Evolutionary conservation across 305 asterid species (phyloP).

Genomic region (Caryopteris hybrid): DNA sequence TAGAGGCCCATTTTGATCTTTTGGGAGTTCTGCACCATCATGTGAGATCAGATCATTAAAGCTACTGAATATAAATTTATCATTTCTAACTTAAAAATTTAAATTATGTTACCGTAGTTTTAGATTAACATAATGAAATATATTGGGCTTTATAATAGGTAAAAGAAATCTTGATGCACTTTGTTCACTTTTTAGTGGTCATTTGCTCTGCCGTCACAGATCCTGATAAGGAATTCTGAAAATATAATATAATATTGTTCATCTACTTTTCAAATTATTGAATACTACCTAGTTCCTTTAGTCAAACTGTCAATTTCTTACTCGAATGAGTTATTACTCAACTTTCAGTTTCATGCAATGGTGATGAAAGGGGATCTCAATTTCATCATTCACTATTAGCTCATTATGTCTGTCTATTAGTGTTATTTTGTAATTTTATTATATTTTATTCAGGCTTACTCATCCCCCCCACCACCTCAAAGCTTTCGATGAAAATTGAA

Average conservation of each 20-base stretch:
- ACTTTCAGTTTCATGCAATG: background rate
- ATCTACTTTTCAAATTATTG: background rate
- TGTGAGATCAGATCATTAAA: conserved; percentile 34
- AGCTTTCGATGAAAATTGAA: too few relatives aligned
- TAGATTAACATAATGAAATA: too few relatives aligned
- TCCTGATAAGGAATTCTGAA: too few relatives aligned
- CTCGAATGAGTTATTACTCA: background rate
- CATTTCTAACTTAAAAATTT: background rate
- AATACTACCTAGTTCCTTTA: background rate
- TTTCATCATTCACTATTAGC: background rate
- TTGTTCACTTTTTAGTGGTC: too few relatives aligned
- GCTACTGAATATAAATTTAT: background rate
- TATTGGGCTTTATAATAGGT: too few relatives aligned
- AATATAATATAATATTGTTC: too few relatives aligned
- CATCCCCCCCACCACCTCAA: too few relatives aligned
- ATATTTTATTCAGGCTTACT: too few relatives aligned
- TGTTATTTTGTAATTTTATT: background rate
- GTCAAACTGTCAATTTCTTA: background rate
- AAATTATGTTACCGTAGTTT: background rate
- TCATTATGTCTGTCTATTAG: background rate
- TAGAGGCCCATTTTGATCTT: conserved; percentile 77
- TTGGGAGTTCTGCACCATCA: conserved; percentile 85
- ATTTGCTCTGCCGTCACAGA: background rate
- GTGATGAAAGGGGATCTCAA: background rate
- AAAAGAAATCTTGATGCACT: too few relatives aligned